Conservation (phyloP, 192 early-diverging fungal species). For the Funneliformis mosseae region DNA sequence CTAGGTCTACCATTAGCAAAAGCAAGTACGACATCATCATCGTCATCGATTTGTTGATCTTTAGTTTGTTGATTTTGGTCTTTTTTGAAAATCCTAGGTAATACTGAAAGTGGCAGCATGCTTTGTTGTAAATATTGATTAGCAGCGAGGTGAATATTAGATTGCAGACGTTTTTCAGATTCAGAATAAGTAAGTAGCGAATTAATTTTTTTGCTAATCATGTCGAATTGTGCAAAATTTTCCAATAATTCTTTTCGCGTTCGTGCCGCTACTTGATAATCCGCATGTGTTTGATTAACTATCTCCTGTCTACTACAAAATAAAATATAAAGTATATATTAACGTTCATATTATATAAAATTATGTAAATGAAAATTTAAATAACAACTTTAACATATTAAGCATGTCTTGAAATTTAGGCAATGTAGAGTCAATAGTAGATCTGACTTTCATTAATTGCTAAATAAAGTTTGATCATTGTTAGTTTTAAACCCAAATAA, state of each 20-base stretch:
- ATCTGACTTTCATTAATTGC: slow-evolving; percentile 40
- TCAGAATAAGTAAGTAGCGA: slow-evolving; percentile 52
- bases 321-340: neutral
- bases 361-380: neutral
- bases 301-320: slow-evolving; percentile 30
- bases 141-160: slow-evolving; percentile 63
- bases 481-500: neutral
- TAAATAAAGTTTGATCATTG: slow-evolving; percentile 23
- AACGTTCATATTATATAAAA: neutral
- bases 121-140: slow-evolving; percentile 74
- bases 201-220: slow-evolving; percentile 60
- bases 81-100: slow-evolving; percentile 61
- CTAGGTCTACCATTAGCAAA: slow-evolving; percentile 15
- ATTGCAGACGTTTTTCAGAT: slow-evolving; percentile 59
- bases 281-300: slow-evolving; percentile 52
- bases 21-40: neutral
- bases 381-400: slow-evolving; percentile 51
- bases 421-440: slow-evolving; percentile 53
- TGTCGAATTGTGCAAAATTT: slow-evolving; percentile 66
- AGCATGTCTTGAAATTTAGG: slow-evolving; percentile 64
- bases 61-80: slow-evolving; percentile 22
- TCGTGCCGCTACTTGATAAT: slow-evolving; percentile 59
- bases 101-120: slow-evolving; percentile 75
- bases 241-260: slow-evolving; percentile 66
- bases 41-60: slow-evolving; percentile 19